phyloP scores from a whole-genome alignment of 2,329 filamentous ascomycete genomes.

The Mycocentrospora acerina region DNA sequence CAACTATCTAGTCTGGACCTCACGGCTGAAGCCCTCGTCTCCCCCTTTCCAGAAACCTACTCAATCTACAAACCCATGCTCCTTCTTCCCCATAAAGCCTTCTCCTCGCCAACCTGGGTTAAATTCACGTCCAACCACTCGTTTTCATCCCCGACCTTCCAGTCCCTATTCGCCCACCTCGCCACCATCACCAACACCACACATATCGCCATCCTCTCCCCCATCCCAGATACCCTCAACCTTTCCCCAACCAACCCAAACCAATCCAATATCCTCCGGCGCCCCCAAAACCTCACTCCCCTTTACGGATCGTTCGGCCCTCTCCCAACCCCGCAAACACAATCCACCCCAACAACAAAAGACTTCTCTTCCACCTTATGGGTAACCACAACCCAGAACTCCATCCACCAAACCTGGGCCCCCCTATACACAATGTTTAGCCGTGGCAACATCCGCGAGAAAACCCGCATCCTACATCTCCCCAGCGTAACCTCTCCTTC shows the following conservation, averaged over 20 bases:
- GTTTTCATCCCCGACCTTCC: slow-evolving; percentile 30
- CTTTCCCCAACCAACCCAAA: not conserved
- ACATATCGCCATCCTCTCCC: slow-evolving; percentile 61
- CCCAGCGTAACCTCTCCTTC: slow-evolving; percentile 34
- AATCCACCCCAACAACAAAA: slow-evolving; percentile 21
- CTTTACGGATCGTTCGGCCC: slow-evolving; percentile 76
- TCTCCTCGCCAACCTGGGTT: slow-evolving; percentile 41
- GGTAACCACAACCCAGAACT: slow-evolving; percentile 73
- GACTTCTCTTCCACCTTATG: slow-evolving; percentile 74
- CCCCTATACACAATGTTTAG: slow-evolving; percentile 94
- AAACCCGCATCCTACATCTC: slow-evolving; percentile 67
- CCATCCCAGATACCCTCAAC: slow-evolving; percentile 47
- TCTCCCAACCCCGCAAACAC: slow-evolving; percentile 14
- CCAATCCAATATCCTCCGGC: slow-evolving; percentile 62
- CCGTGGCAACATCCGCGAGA: slow-evolving; percentile 86
- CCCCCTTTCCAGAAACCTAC: slow-evolving; percentile 46
- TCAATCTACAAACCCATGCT: slow-evolving; percentile 60
- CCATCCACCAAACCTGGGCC: slow-evolving; percentile 82
- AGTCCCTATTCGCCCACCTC: slow-evolving; percentile 29
- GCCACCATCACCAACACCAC: slow-evolving; percentile 49
- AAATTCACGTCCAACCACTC: slow-evolving; percentile 9
- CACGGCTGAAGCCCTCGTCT: slow-evolving; percentile 16
- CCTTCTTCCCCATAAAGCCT: slow-evolving; percentile 54
- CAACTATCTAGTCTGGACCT: slow-evolving; percentile 16
- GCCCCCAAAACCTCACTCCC: slow-evolving; percentile 68